Evolutionary conservation across 129 eudicot species (phyloP), one percentile per base, ranked within the genome.

Genomic region (Chrysanthemum seticuspe): DNA sequence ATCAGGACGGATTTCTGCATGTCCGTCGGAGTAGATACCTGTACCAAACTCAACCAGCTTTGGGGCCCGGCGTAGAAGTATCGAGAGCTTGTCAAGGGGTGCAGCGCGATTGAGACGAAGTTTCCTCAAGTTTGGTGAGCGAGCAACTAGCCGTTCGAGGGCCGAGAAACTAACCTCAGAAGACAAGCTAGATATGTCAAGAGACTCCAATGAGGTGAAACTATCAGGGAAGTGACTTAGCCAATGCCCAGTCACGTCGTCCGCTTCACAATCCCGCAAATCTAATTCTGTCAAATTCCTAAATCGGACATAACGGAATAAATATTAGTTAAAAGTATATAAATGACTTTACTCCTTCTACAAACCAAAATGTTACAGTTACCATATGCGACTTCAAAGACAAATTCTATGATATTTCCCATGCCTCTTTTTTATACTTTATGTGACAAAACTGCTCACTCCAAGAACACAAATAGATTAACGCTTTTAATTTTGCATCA

Each of bases 211-310:
- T 14, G 97, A 80, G 2, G 91, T 83, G 67, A 50, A 85, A 51
- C 57, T 80, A 72, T 85, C 95, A 4, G 97, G 97, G 62, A 91
- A 91, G 76, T 87, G 83, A 83, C 86, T 83, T 49, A 91, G 77
- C 97, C 97, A 91, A 74, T 82, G 87, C 53, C 97, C 95, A 56
- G 89, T 85, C 23, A 75, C 75, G 75, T 87, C 97, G 27, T 87
- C 97, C 68, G 88, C 91, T 61, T 91, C 97, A 81, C 97, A 79
- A 73, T 87, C 95, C 15, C 82, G 76, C 75, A 87, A 91, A 77
- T 91, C 95, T 34, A 91, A 67, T 27, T 81, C 91, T 31, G 75
- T 85, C 59, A 91, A 78, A 50, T 80, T 79, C 80, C 97, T 91
- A 82, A 80, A 72, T 15, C 10, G 0, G 19, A 53, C 54, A 14